These are phyloP conservation scores for Dimargaris xerosporica DNA, from an alignment of 192 early-diverging fungal genomes.

Conservation along the genomic window DNA sequence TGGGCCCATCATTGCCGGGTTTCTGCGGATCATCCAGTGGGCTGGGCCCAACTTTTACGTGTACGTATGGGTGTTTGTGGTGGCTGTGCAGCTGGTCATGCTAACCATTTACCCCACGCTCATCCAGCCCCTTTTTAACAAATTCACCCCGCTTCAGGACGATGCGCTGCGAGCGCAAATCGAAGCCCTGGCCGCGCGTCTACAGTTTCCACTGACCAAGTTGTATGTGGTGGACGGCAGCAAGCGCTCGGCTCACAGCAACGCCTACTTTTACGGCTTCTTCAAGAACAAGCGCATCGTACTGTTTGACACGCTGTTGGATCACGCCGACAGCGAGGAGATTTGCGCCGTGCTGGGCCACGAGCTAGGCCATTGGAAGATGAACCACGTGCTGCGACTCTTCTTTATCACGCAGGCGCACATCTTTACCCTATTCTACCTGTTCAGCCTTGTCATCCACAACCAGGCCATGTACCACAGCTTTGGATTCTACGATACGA, in stretches of 20 bases:
- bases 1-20: conserved; percentile 58
- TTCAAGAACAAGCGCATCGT: conserved; percentile 96
- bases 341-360: conserved; percentile 90
- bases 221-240: conserved; percentile 92
- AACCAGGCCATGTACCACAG: conserved; percentile 59
- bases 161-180: conserved; percentile 69
- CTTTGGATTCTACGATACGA: conserved; percentile 67
- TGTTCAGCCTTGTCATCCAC: conserved; percentile 62
- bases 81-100: conserved; percentile 51
- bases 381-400: conserved; percentile 65
- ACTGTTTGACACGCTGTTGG: conserved; percentile 80
- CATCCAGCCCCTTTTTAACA: conserved; percentile 98
- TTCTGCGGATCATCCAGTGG: conserved; percentile 67
- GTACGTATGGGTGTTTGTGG: conserved; percentile 83
- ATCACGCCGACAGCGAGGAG: conserved; percentile 69
- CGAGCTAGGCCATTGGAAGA: conserved; percentile 92
- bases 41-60: conserved; percentile 75
- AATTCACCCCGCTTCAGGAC: conserved; percentile 68
- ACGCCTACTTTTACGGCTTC: conserved; percentile 94
- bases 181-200: conserved; percentile 59
- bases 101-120: conserved; percentile 82
- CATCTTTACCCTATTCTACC: conserved; percentile 55
- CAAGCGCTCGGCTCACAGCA: conserved; percentile 80
- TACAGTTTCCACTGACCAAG: conserved; percentile 85
- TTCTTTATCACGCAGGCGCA: conserved; percentile 61